Base-by-base conservation (phyloP, 2,329 filamentous ascomycete species). In the Coleophoma cylindrospora region DNA sequence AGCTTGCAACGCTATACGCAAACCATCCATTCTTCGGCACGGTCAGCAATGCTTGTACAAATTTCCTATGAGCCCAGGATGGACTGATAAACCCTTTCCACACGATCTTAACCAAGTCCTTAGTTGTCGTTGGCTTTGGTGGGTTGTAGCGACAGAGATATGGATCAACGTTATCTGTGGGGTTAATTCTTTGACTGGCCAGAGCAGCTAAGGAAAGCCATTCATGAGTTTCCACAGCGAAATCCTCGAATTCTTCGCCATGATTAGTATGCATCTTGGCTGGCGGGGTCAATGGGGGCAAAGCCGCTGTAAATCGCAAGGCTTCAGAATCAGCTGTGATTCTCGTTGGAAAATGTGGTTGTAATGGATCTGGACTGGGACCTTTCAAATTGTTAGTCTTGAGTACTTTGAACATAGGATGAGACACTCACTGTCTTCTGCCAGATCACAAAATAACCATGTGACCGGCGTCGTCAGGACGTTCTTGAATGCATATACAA, bases 361-460 rank as follows among this genome's bases (percentile, higher is more conserved):
- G 61, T 8, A 84, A 59, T n/a, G 77, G 75, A 56, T 80, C 74
- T 9, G 74, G 71, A n/a, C 57, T 59, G 22, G 73, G 70, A 9
- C 64, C 79, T 80, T 55, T n/a, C 55, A 27, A 5, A 27, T 27
- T 27, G 27, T 27, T 27, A 10, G 27, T 27, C 27, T 27, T 8
- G 6, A 3, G 27, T 27, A 7, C 27, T 27, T 27, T 27, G 27
- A 8, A 7, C 9, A 27, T 3, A 15, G 22, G 34, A 47, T 40
- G 34, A 36, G 40, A n/a, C 45, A 55, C 66, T 57, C 70, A 83
- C 78, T 68, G 54, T 70, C 72, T 57, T 61, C 61, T 46, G 58
- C 70, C 38, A 84, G 65, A 59, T 91, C 86, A 61, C 77, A 85
- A 60, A 94, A 91, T 0, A 97, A 70, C 91, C 92, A 96, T 1